These are phyloP conservation scores for Biscogniauxia mediterranea DNA, from an alignment of 2,329 filamentous ascomycete genomes.

Conservation along the genomic window DNA sequence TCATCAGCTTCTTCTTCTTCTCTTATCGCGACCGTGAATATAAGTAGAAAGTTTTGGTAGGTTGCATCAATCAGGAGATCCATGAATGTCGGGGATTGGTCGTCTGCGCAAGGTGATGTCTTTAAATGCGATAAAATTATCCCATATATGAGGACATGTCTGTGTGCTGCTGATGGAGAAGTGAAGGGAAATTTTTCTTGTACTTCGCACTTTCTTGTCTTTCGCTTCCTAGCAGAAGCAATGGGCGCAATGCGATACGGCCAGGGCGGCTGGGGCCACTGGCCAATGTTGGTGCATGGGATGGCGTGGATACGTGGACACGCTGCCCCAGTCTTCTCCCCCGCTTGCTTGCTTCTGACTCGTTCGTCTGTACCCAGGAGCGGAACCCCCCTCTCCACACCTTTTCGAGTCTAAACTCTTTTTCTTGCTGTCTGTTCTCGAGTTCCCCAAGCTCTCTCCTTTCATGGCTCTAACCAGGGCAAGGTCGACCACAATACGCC, in stretches of 20 bases:
- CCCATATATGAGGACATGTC: neutral
- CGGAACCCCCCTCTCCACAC: too few relatives aligned
- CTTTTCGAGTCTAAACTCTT: neutral
- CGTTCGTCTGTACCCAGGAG: neutral
- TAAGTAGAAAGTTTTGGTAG: neutral
- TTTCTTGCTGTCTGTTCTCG: neutral
- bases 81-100: neutral
- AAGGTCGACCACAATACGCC: neutral
- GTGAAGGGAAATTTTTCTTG: neutral
- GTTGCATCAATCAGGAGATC: slow-evolving; percentile 1
- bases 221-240: neutral
- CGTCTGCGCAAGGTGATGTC: neutral
- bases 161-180: neutral
- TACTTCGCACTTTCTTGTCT: neutral
- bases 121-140: slow-evolving; percentile 3
- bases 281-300: neutral
- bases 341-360: neutral
- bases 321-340: neutral
- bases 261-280: neutral
- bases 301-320: neutral
- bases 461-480: neutral
- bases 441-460: neutral
- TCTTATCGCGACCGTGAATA: neutral
- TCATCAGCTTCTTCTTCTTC: slow-evolving; percentile 5
- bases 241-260: neutral